Evolutionary conservation across 2,329 filamentous ascomycete genomes (phyloP), one percentile per base, ranked within the genome.

Genomic region (Cercospora berteroae): DNA sequence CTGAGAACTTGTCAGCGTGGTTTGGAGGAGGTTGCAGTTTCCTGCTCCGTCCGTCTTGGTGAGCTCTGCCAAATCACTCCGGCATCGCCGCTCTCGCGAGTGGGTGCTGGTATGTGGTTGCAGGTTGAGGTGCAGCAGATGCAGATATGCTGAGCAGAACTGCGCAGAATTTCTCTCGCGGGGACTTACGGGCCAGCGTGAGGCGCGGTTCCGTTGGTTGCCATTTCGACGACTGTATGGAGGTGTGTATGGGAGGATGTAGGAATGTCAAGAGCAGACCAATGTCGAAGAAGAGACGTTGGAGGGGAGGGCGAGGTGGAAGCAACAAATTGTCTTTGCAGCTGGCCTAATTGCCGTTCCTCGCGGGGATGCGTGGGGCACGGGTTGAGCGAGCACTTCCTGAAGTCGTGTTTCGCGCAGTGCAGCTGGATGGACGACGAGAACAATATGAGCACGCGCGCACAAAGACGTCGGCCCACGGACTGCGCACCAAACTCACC

Each of bases 141-240:
- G 25, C 25, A 27, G 7, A 42, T 42, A 42, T 42, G 36, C 36
- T 42, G 36, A 42, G 16, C 36, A n/a, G 36, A 9, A 42, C 36
- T n/a, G 42, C 27, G 36, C 36, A 20, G 39, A 61, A 44, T 50
- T 50, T 48, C 39, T 48, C 42, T 7, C 12, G 59, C 36, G 59
- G 61, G 58, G 42, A 70, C 68, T 66, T 70, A 70, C 68, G 68
- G 65, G 63, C 68, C 68, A 44, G 66, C 39, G 63, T 66, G 68
- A 55, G 68, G 65, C 44, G 31, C 52, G 33, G 65, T 67, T 23
- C 68, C 68, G 63, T 70, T 70, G 50, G 65, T 31, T 48, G 63
- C 64, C 68, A 70, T 70, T 33, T 48, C 66, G 68, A 20, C 13
- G 57, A 39, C 25, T 18, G 52, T 67, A 23, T 33, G 25, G 5